A percentile compares a stretch with the other conserved stretches of the same genome.
These are phyloP conservation scores for Sphaerosporella brunnea DNA, from an alignment of 495 filamentous ascomycete species.

Conservation along the genomic window DNA sequence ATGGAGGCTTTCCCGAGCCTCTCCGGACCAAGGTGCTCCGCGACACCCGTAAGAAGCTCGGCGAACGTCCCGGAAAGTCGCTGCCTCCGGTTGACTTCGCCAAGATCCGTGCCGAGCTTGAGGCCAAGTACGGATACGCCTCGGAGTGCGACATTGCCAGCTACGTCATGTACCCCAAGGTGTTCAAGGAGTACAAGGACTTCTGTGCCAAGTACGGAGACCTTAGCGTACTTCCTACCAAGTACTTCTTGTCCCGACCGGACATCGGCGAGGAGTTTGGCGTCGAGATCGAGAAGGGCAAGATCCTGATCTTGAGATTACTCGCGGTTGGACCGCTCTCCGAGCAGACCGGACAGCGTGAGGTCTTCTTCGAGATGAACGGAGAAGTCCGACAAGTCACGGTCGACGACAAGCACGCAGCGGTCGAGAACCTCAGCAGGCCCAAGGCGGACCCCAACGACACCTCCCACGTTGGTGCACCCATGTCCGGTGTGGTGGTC, in stretches of 20 bases:
- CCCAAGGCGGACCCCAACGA: conserved; percentile 82
- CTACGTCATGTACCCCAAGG: conserved; percentile 98
- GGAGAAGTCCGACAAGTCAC: conserved; percentile 89
- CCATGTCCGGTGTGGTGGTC: conserved; percentile 95
- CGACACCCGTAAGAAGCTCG: conserved; percentile 68
- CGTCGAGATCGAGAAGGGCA: conserved; percentile 96
- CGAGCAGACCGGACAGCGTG: conserved; percentile 90
- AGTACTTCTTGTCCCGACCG: conserved; percentile 80
- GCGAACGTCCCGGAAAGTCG: conserved; percentile 86
- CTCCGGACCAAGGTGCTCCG: conserved; percentile 78
- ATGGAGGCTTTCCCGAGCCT: conserved; percentile 94
- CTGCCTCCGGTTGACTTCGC: conserved; percentile 73
- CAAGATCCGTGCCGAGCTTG: conserved; percentile 68
- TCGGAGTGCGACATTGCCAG: conserved; percentile 84
- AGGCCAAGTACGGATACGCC: conserved; percentile 63
- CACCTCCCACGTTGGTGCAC: conserved; percentile 85
- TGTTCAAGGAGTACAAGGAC: conserved; percentile 93
- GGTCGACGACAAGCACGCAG: conserved; percentile 80
- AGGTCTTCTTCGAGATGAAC: conserved; percentile 99
- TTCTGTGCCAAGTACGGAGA: conserved; percentile 84
- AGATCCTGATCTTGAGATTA: conserved; percentile 91
- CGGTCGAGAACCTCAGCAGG: conserved; percentile 78
- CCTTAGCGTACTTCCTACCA: conserved; percentile 79
- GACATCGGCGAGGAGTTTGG: conserved; percentile 96
- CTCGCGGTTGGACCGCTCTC: conserved; percentile 86